Evolutionary conservation across 1,139 yeast species (phyloP).

Genomic region (Geotrichum macrosporum): DNA sequence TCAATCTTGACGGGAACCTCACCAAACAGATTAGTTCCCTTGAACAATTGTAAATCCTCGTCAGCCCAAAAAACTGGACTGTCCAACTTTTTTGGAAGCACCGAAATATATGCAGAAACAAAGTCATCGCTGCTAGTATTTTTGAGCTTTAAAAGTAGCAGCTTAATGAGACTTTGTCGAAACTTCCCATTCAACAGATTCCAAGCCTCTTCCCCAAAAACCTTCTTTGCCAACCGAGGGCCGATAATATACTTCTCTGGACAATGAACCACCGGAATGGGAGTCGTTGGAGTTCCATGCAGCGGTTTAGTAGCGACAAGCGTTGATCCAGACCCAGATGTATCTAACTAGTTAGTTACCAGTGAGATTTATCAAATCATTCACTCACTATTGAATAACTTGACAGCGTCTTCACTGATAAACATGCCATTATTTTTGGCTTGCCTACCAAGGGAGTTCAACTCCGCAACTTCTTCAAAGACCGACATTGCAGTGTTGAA

Average conservation of each 20-base stretch:
- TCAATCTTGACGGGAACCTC: slow-evolving; percentile 32
- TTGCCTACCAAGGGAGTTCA: slow-evolving; percentile 3
- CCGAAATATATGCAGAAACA: slow-evolving; percentile 16
- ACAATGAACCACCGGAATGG: slow-evolving; percentile 27
- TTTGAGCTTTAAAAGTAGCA: slow-evolving; percentile 24
- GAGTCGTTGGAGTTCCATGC: slow-evolving; percentile 21
- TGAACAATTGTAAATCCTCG: slow-evolving; percentile 46
- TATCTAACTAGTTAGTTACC: background rate
- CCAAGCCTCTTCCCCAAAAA: slow-evolving; percentile 23
- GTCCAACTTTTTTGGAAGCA: slow-evolving; percentile 16
- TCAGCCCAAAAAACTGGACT: slow-evolving; percentile 28
- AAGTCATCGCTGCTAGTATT: background rate
- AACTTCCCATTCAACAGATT: background rate
- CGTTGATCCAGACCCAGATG: slow-evolving; percentile 24
- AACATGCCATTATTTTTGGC: slow-evolving; percentile 5
- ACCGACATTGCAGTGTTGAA: background rate
- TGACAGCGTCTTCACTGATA: slow-evolving; percentile 27
- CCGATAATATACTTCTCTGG: slow-evolving; percentile 30
- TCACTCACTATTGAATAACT: background rate
- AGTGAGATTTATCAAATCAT: background rate
- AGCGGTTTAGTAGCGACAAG: slow-evolving; percentile 26
- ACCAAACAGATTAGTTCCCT: slow-evolving; percentile 56
- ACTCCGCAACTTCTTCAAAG: slow-evolving; percentile 2
- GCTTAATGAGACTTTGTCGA: slow-evolving; percentile 27
- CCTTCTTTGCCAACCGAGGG: slow-evolving; percentile 26